A percentile compares a stretch with the other conserved stretches of the same genome.
These are phyloP conservation scores for Blastobotrys indianensis DNA, from an alignment of 1,139 yeast genomes.

Conservation along the genomic window DNA sequence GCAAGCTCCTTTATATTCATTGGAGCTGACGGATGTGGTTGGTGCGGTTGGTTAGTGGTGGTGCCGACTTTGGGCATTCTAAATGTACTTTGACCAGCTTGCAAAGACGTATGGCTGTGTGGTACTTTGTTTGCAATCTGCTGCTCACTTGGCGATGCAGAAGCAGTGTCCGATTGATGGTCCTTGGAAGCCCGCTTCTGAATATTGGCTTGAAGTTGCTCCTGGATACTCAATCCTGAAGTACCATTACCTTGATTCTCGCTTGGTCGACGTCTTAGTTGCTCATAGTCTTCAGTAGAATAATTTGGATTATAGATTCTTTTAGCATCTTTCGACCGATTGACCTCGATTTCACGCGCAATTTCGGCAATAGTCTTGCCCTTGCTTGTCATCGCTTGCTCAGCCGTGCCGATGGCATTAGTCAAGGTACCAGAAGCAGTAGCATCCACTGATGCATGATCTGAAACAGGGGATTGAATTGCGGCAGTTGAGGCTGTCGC, in stretches of 20 bases:
- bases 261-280: neutral
- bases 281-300: constrained; percentile 4
- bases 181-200: constrained; percentile 13
- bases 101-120: constrained; percentile 21
- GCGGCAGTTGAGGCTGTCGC: neutral
- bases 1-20: constrained; percentile 18
- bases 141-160: constrained; percentile 3
- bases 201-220: constrained; percentile 21
- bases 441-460: too few relatives aligned
- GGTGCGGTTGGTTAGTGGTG: constrained; percentile 10
- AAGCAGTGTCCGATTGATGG: neutral
- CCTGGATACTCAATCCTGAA: constrained; percentile 18
- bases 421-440: too few relatives aligned
- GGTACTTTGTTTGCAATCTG: constrained; percentile 5
- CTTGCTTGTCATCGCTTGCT: neutral
- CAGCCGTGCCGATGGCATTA: too few relatives aligned
- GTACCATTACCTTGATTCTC: neutral
- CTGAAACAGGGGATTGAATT: too few relatives aligned
- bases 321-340: constrained; percentile 8
- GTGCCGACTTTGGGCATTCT: constrained; percentile 14
- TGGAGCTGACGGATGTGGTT: constrained; percentile 14
- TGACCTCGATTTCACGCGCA: constrained; percentile 48
- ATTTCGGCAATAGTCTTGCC: constrained; percentile 50
- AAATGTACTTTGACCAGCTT: constrained; percentile 25
- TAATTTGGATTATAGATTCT: constrained; percentile 7